phyloP scores from a whole-genome alignment of 2,329 filamentous ascomycete genomes.

The Clonostachys solani region DNA sequence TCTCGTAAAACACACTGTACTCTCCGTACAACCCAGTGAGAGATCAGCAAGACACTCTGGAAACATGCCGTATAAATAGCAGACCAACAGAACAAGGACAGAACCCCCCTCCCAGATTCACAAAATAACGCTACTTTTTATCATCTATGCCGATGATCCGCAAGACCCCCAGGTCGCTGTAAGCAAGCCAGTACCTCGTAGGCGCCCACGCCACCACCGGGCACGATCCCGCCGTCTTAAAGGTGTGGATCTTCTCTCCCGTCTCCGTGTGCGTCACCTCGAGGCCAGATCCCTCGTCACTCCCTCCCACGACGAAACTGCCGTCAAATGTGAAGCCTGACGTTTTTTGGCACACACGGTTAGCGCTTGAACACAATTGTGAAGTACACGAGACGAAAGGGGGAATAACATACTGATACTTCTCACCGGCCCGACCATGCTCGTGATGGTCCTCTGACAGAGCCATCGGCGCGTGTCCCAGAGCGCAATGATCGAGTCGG shows the following conservation, averaged over 20 bases:
- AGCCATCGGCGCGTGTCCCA: conserved; percentile 80
- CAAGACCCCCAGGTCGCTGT: conserved; percentile 64
- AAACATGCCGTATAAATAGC: too few relatives aligned
- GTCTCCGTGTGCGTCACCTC: conserved; percentile 70
- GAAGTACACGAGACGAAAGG: not conserved
- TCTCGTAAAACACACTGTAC: too few relatives aligned
- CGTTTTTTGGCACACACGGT: conserved; percentile 27
- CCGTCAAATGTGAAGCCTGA: conserved; percentile 75
- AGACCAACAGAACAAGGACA: too few relatives aligned
- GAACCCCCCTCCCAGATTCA: too few relatives aligned
- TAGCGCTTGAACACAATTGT: not conserved
- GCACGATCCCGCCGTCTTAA: conserved; percentile 63
- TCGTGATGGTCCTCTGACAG: conserved; percentile 66
- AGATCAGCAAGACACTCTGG: too few relatives aligned
- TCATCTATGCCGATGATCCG: conserved; percentile 63
- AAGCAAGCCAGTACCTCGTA: conserved; percentile 68
- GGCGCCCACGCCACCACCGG: conserved; percentile 74
- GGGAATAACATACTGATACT: conserved; percentile 50
- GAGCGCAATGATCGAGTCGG: conserved; percentile 69
- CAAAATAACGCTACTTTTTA: conserved; percentile 7
- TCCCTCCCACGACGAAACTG: conserved; percentile 68
- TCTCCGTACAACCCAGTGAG: too few relatives aligned
- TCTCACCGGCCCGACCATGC: conserved; percentile 65
- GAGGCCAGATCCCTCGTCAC: conserved; percentile 65
- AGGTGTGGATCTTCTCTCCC: conserved; percentile 66